These are phyloP conservation scores for Xylaria castorea DNA, from an alignment of 495 filamentous ascomycete species.

Conservation along the genomic window DNA sequence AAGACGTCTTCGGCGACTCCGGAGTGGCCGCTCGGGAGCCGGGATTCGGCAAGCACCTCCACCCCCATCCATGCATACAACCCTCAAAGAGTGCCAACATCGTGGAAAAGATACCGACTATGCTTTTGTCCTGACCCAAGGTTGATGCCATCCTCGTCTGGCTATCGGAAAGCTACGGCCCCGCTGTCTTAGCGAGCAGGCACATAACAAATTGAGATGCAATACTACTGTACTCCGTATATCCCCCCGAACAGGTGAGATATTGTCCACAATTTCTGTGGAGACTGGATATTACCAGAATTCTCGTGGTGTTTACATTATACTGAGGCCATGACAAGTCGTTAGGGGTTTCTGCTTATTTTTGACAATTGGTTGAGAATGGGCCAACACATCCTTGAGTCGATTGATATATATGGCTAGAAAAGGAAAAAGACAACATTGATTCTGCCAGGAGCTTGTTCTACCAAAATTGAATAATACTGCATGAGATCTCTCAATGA, in stretches of 20 bases:
- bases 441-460: too few species aligned
- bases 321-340: background rate
- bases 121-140: background rate
- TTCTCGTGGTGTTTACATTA: background rate
- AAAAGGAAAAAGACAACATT: background rate
- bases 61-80: background rate
- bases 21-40: conserved; percentile 7
- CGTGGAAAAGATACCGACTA: background rate
- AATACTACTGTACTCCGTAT: background rate
- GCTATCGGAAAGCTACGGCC: background rate
- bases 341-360: background rate
- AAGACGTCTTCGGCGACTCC: conserved; percentile 15
- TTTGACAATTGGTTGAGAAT: background rate
- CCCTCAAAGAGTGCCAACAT: background rate
- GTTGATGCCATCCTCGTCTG: background rate
- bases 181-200: background rate
- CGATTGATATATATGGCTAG: background rate
- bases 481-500: too few species aligned
- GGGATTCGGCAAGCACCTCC: conserved; percentile 14
- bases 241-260: background rate
- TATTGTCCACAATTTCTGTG: background rate
- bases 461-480: background rate
- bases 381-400: background rate
- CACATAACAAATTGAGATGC: background rate
- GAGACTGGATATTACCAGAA: background rate